Conservation (phyloP, 2,329 filamentous ascomycete genomes). For the Epichloe bromicola region DNA sequence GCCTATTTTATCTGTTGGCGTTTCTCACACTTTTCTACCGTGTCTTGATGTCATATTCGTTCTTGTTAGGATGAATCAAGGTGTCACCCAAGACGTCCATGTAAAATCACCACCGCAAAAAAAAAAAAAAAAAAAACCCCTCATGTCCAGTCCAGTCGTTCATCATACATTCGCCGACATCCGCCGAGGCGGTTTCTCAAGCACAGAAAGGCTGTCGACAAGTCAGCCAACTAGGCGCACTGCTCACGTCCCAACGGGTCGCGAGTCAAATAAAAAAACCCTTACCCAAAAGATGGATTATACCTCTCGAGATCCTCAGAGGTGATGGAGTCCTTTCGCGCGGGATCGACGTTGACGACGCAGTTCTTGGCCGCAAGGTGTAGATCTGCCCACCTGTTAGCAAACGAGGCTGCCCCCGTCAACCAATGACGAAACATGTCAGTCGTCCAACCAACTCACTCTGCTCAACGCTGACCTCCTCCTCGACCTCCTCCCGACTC, state of each 20-base stretch:
- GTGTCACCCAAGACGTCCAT: too few relatives aligned
- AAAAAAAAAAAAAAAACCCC: too few relatives aligned
- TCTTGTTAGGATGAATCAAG: too few relatives aligned
- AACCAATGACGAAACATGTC: too few relatives aligned
- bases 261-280: too few relatives aligned
- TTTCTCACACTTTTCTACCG: too few relatives aligned
- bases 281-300: background rate
- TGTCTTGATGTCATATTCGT: too few relatives aligned
- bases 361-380: conserved; percentile 3
- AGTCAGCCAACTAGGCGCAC: too few relatives aligned
- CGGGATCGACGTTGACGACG: background rate
- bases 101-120: too few relatives aligned
- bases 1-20: too few relatives aligned
- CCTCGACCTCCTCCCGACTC: background rate
- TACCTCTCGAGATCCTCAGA: background rate
- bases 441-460: background rate
- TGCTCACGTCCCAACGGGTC: too few relatives aligned
- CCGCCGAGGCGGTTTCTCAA: background rate
- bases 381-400: background rate
- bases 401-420: too few relatives aligned
- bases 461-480: background rate
- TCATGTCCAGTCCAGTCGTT: background rate
- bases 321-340: background rate
- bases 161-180: background rate
- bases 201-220: background rate